Percentiles rank a stretch among this genome's conserved stretches.
These are phyloP conservation scores for Erysiphe pulchra DNA, from an alignment of 2,329 filamentous ascomycete species.

Conservation along the genomic window DNA sequence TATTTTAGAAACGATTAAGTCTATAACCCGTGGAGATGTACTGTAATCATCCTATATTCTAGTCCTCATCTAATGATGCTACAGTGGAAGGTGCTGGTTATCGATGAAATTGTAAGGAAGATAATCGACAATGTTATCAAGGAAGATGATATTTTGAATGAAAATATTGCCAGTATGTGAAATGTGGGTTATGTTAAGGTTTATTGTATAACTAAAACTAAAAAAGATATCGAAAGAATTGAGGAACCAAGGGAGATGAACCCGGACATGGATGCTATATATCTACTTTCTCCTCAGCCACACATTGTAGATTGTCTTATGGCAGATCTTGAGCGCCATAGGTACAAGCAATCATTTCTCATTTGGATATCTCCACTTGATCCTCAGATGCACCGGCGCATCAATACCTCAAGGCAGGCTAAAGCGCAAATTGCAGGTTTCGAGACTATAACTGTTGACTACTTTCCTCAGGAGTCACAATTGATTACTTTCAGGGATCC, in stretches of 20 bases:
- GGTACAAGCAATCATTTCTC: conserved; percentile 56
- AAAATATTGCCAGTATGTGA: conserved; percentile 65
- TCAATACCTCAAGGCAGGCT: conserved; percentile 44
- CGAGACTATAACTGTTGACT: conserved; percentile 66
- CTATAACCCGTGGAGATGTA: conserved; percentile 62
- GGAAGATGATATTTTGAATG: conserved; percentile 90
- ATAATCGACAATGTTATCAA: conserved; percentile 77
- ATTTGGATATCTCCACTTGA: conserved; percentile 66
- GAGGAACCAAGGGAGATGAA: conserved; percentile 65
- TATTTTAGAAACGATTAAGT: conserved; percentile 47
- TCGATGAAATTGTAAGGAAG: conserved; percentile 63
- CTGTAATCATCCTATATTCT: conserved; percentile 11
- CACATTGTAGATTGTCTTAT: conserved; percentile 86
- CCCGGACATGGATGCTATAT: conserved; percentile 80
- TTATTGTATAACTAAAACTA: conserved; percentile 1
- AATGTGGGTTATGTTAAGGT: background rate
- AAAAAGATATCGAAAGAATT: conserved; percentile 71
- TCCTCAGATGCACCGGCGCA: conserved; percentile 40
- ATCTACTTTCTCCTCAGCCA: conserved; percentile 62
- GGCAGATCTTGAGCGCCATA: conserved; percentile 65
- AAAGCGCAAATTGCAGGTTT: conserved; percentile 57
- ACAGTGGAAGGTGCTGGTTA: conserved; percentile 89
- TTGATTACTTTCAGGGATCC: conserved; percentile 81
- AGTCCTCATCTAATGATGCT: conserved; percentile 3
- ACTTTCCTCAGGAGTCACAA: conserved; percentile 72